phyloP scores from a whole-genome alignment of 257 asterid genomes.

The Solanum appendiculatum region DNA sequence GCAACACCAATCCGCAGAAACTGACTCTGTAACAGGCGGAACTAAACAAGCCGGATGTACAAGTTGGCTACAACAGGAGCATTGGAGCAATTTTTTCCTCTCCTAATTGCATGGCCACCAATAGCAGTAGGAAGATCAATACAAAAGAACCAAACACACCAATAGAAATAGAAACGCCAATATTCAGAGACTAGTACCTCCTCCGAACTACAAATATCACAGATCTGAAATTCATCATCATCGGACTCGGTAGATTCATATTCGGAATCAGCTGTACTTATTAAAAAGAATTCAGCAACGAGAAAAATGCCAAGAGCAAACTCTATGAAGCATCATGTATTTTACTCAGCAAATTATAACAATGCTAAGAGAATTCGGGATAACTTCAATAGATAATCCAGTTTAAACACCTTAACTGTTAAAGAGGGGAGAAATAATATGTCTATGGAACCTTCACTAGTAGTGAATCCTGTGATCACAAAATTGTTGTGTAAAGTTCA shows the following conservation, averaged over 20 bases:
- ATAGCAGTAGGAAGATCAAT: neutral
- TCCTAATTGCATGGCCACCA: constrained; percentile 37
- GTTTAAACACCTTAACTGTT: neutral
- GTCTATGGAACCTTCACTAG: neutral
- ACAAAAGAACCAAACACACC: neutral
- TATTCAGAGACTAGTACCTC: constrained; percentile 36
- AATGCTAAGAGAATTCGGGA: neutral
- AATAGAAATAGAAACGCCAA: neutral
- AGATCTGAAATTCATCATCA: constrained; percentile 97
- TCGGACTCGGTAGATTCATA: constrained; percentile 62
- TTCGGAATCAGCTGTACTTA: constrained; percentile 59
- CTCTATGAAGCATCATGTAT: neutral
- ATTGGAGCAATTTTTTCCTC: constrained; percentile 86
- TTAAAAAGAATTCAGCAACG: constrained; percentile 4
- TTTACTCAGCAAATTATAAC: neutral
- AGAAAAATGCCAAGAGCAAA: neutral
- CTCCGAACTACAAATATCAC: constrained; percentile 79
- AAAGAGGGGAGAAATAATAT: neutral
- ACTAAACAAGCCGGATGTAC: constrained; percentile 74
- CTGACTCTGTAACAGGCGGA: constrained; percentile 71
- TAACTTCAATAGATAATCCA: neutral
- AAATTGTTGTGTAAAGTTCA: neutral
- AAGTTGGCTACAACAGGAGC: constrained; percentile 81
- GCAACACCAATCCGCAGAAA: constrained; percentile 80
- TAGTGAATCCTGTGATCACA: neutral